These are phyloP conservation scores for Nakazawaea wickerhamii DNA, from an alignment of 805 yeast species.

Conservation along the genomic window DNA sequence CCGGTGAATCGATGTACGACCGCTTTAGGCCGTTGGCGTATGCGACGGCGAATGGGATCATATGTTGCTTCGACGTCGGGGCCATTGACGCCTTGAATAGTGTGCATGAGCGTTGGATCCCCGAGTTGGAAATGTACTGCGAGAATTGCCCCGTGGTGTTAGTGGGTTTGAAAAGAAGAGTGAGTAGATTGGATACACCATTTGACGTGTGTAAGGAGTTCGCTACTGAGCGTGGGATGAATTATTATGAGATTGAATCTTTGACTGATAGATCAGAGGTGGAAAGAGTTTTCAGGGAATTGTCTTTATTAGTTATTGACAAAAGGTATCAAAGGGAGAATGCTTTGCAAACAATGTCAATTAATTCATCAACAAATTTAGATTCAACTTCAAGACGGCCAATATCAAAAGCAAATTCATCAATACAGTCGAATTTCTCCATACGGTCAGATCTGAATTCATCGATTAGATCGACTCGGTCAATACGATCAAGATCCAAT, in stretches of 20 bases:
- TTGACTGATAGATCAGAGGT: slow-evolving; percentile 12
- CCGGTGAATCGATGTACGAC: slow-evolving; percentile 33
- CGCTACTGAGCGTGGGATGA: slow-evolving; percentile 27
- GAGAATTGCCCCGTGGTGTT: slow-evolving; percentile 30
- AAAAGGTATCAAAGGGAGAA: too few species aligned
- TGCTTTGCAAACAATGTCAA: too few species aligned
- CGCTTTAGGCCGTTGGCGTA: slow-evolving; percentile 37
- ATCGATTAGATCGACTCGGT: too few species aligned
- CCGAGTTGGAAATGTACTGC: slow-evolving; percentile 35
- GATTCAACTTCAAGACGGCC: too few species aligned
- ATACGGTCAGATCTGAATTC: too few species aligned
- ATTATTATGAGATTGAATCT: slow-evolving; percentile 31
- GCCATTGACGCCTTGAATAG: slow-evolving; percentile 29
- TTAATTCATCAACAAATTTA: too few species aligned
- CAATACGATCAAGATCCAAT: too few species aligned
- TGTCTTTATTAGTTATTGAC: too few species aligned
- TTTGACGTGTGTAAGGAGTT: slow-evolving; percentile 22
- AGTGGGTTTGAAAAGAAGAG: slow-evolving; percentile 34
- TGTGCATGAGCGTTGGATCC: slow-evolving; percentile 36
- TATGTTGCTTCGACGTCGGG: slow-evolving; percentile 34
- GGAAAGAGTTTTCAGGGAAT: slow-evolving; percentile 16
- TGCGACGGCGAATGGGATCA: slow-evolving; percentile 32
- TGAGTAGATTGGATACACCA: slow-evolving; percentile 22
- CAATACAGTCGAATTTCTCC: too few species aligned
- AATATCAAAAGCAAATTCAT: too few species aligned